Base-by-base conservation (phyloP, 345 rosid species). In the Bruguiera gymnorhiza region DNA sequence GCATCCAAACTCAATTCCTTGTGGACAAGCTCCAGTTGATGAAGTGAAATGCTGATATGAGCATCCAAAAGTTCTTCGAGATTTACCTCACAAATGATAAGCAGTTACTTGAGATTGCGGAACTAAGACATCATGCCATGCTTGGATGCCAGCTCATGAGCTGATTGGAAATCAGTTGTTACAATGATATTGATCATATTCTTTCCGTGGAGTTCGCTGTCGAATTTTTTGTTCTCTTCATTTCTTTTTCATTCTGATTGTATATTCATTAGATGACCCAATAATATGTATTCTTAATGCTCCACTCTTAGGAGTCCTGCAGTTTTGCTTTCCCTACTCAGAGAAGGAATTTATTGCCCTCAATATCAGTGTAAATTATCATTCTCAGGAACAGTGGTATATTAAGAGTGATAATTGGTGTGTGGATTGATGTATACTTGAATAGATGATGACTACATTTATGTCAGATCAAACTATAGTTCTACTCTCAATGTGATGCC, bases 1-100 rank as follows among this genome's bases (percentile, higher is more conserved):
- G 96, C 97, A 29, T 64, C 96, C n/a, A 87, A 62, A 74, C 96
- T 96, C 67, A 83, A 92, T 86, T 83, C 94, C 20, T 70, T 95
- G 46, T 90, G 87, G 92, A 75, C 97, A 76, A 84, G 91, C 86
- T 84, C 82, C 78, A 77, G 89, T 73, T 90, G 75, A 83, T 50
- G 31, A 59, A 69, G 72, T 61, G 62, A 58, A 52, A 29, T 62
- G 60, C 70, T 67, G 71, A 66, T 64, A 24, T 46, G 50, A 13
- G 50, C 50, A 13, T 43, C 19, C 50, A 43, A 4, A 43, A 43
- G 50, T 43, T 43, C 50, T 13, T 13, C 4, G 5, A 43, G 50
- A 43, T 43, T 15, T 13, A 15, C 18, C 50, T 43, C 50, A 3
- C 50, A 11, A 18, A 43, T 13, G 50, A 43, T 43, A 15, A 43